Conservation (phyloP, 768 basidiomycete species). For the Exidia glandulosa region DNA sequence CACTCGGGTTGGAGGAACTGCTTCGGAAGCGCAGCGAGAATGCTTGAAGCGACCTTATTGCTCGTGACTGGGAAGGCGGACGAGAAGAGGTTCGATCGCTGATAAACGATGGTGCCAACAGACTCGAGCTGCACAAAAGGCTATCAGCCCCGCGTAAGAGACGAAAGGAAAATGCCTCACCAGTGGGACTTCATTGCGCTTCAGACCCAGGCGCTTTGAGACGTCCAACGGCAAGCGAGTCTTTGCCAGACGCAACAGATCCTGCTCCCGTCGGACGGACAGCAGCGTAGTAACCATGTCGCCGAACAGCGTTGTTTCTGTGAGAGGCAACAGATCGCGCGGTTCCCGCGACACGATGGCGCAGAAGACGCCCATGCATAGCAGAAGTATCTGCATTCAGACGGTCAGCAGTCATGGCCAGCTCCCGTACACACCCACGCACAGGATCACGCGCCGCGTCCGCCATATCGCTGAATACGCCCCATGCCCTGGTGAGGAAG, state of each 20-base stretch:
- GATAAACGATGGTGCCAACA: background rate
- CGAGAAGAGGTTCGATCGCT: background rate
- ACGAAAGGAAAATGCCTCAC: background rate
- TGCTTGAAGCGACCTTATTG: background rate
- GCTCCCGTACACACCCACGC: conserved; percentile 13
- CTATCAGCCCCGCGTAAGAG: background rate
- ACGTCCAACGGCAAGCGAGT: background rate
- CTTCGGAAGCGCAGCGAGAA: background rate
- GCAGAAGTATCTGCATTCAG: conserved; percentile 6
- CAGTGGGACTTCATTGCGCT: conserved; percentile 2
- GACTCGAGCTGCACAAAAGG: background rate
- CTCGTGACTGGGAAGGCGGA: background rate
- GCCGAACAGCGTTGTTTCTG: background rate
- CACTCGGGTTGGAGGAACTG: background rate
- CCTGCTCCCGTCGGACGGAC: background rate
- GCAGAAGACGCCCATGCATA: conserved; percentile 1
- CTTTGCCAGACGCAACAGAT: background rate
- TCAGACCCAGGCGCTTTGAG: background rate
- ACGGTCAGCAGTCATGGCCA: background rate
- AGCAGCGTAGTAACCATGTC: background rate
- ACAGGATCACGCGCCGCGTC: conserved; percentile 53
- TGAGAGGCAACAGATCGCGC: background rate
- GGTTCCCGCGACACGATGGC: background rate
- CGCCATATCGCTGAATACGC: conserved; percentile 45
- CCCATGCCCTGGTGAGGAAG: conserved; percentile 60